Conservation (phyloP, 1,139 yeast species). For the Citeromyces hawaiiensis region DNA sequence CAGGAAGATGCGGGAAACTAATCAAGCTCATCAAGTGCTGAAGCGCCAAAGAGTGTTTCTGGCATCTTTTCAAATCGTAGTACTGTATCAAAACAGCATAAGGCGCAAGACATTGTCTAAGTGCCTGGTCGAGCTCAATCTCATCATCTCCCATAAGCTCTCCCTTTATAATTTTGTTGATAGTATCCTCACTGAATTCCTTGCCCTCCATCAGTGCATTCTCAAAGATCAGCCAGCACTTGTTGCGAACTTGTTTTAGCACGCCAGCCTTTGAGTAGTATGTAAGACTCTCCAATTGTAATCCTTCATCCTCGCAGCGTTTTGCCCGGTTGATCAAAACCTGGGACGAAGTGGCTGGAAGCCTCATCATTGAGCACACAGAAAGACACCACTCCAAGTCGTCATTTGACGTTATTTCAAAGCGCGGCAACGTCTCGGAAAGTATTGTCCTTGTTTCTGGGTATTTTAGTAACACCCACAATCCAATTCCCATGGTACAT, state of each 20-base stretch:
- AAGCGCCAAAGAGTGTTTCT: conserved; percentile 15
- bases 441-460: conserved; percentile 33
- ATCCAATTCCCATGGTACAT: conserved; percentile 59
- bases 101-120: conserved; percentile 60
- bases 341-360: conserved; percentile 38
- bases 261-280: conserved; percentile 60
- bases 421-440: conserved; percentile 49
- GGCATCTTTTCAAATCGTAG: conserved; percentile 12
- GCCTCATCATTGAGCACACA: conserved; percentile 31
- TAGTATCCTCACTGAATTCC: conserved; percentile 37
- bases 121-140: conserved; percentile 34
- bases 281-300: conserved; percentile 48
- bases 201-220: conserved; percentile 40
- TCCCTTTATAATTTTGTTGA: conserved; percentile 16
- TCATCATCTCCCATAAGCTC: conserved; percentile 10
- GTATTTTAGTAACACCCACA: conserved; percentile 23
- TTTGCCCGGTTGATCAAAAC: conserved; percentile 19
- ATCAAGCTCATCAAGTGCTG: conserved; percentile 36
- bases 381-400: conserved; percentile 75
- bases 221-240: conserved; percentile 42
- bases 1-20: conserved; percentile 54
- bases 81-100: conserved; percentile 50
- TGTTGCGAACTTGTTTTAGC: conserved; percentile 23
- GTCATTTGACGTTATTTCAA: conserved; percentile 48
- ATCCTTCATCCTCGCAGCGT: conserved; percentile 15